phyloP scores from a whole-genome alignment of 2,329 filamentous ascomycete genomes.

The Colletotrichum sojae region DNA sequence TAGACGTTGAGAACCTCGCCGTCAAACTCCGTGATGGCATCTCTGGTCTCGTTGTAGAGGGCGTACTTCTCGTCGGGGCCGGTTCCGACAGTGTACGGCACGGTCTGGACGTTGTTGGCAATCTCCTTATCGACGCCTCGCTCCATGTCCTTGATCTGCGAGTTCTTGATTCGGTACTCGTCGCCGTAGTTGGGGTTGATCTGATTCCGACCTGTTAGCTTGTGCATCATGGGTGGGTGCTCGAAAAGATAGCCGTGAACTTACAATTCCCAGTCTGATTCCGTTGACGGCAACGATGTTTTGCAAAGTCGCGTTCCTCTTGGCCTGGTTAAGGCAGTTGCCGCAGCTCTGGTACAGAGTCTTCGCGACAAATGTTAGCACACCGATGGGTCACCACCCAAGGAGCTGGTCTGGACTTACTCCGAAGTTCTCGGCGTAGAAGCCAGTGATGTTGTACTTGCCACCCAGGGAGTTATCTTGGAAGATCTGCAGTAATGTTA shows the following conservation, averaged over 20 bases:
- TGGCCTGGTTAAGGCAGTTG: conserved; percentile 48
- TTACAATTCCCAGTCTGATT: conserved; percentile 45
- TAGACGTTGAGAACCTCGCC: conserved; percentile 44
- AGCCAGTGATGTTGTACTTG: conserved; percentile 50
- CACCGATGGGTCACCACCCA: no score
- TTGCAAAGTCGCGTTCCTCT: conserved; percentile 46
- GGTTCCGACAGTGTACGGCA: conserved; percentile 45
- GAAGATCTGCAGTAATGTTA: conserved; percentile 44
- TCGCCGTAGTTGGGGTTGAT: conserved; percentile 50
- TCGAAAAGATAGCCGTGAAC: background rate
- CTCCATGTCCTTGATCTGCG: conserved; percentile 45
- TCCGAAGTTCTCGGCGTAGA: conserved; percentile 48
- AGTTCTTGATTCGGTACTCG: conserved; percentile 48
- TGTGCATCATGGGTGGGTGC: background rate
- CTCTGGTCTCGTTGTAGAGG: conserved; percentile 47
- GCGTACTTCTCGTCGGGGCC: conserved; percentile 49
- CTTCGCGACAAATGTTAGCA: background rate
- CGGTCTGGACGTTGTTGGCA: conserved; percentile 48
- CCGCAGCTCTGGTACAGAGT: conserved; percentile 49
- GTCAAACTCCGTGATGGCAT: conserved; percentile 46
- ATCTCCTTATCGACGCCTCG: conserved; percentile 48
- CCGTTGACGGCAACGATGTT: conserved; percentile 47
- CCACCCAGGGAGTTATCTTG: conserved; percentile 49
- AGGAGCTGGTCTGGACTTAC: background rate
- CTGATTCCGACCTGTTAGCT: conserved; percentile 15